Conservation (phyloP, 1,284 basidiomycete species). For the Leccinum griseonigrum region DNA sequence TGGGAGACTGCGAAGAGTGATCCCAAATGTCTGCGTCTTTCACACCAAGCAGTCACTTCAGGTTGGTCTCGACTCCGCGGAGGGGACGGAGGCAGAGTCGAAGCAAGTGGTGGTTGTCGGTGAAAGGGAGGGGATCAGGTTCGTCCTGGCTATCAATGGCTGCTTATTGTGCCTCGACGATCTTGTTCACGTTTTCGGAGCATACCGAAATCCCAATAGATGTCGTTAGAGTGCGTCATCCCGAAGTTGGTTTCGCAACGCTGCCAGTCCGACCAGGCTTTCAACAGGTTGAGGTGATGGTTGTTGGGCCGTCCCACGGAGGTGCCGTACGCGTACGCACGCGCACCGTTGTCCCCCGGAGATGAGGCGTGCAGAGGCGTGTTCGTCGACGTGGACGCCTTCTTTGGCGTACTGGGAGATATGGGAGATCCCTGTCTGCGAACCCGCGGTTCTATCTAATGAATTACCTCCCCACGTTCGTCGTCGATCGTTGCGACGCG, state of each 20-base stretch:
- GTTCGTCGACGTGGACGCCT: neutral
- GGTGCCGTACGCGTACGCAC: neutral
- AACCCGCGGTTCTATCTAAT: neutral
- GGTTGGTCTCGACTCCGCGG: conserved; percentile 50
- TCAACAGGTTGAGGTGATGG: neutral
- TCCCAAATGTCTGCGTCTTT: conserved; percentile 40
- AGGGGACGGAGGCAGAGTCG: conserved; percentile 52
- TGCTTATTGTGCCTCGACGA: conserved; percentile 49
- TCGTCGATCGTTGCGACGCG: neutral
- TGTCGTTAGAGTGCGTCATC: too few relatives aligned
- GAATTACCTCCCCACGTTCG: neutral
- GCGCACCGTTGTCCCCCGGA: neutral
- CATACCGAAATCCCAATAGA: conserved; percentile 38
- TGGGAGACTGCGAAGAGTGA: conserved; percentile 17
- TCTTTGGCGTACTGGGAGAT: neutral
- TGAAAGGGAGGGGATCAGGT: conserved; percentile 36
- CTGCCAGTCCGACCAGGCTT: neutral
- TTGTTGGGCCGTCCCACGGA: neutral
- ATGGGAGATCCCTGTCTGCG: neutral
- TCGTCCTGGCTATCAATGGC: conserved; percentile 41
- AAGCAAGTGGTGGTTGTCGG: conserved; percentile 45
- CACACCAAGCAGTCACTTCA: conserved; percentile 50
- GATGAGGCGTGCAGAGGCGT: neutral
- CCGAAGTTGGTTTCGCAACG: too few relatives aligned
- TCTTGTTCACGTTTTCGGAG: conserved; percentile 51